Base-by-base conservation (phyloP, 768 basidiomycete species). In the Suillus occidentalis region DNA sequence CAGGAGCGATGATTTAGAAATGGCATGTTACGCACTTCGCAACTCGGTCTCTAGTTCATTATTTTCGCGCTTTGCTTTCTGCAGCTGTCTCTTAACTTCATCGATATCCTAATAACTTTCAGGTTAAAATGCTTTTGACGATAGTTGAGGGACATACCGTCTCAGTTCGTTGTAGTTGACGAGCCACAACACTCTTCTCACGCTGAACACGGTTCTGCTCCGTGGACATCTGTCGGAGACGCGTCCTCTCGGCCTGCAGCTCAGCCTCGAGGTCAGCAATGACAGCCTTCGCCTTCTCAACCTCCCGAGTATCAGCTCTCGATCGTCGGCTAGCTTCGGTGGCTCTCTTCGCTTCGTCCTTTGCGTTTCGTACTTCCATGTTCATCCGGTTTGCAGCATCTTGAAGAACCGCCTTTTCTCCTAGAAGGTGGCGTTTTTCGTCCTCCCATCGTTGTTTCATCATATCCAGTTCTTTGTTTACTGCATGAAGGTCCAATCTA, bases 331-430 rank as follows among this genome's bases (percentile, higher is more conserved):
- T 78, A 34, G 73, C 82, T 67, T 90, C 86, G 25, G 79, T 77
- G 22, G 79, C 83, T 66, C 81, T 85, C 72, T 79, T 83, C 2
- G 77, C 81, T 65, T 90, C 87, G 60, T 85, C 84, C 73, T 87
- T 86, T 7, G 82, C 84, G 55, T 74, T 80, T 49, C 81, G 85
- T 34, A 90, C 80, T 72, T 93, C 82, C 25, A 74, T 75, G 69
- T 89, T 86, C 70, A 94, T 80, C 8, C 87, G 86, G 66, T 84
- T 86, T 0, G 91, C 84, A 8, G 88, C 83, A 66, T 92, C 87
- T 70, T 91, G 88, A 39, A 95, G 84, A 50, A 85, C 84, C 3
- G 85, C 87, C 59, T 89, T 92, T 75, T 94, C 90, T 57, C 84
- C 89, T 34, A 89, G 71, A 16, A 93, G 79, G 62, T 83, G 80